Conservation (phyloP, 2,329 filamentous ascomycete species). For the Helminthosporium solani region DNA sequence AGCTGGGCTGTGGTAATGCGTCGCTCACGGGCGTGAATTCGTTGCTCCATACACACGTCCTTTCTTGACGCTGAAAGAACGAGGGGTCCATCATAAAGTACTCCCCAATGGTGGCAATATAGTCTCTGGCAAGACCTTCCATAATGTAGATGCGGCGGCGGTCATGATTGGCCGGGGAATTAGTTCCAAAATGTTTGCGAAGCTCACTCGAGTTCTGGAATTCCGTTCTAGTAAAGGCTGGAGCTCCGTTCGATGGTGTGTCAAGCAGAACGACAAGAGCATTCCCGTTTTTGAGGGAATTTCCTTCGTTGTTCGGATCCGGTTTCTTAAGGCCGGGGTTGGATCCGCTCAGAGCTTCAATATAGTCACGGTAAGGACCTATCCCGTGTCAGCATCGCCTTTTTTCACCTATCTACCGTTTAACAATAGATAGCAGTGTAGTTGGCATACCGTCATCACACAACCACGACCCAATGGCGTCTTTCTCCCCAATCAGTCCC, state of each 20-base stretch:
- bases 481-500: not conserved
- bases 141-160: conserved; percentile 34
- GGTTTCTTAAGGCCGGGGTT: conserved; percentile 32
- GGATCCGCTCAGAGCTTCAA: conserved; percentile 27
- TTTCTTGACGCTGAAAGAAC: conserved; percentile 36
- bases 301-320: conserved; percentile 31
- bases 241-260: conserved; percentile 8
- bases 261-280: conserved; percentile 32
- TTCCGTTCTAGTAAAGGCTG: conserved; percentile 16
- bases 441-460: conserved; percentile 25
- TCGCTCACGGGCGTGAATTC: conserved; percentile 39
- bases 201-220: conserved; percentile 21
- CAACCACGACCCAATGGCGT: conserved; percentile 26
- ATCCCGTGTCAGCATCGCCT: not conserved
- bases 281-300: conserved; percentile 18
- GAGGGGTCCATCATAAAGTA: conserved; percentile 39
- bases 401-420: not conserved
- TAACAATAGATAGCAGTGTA: not conserved
- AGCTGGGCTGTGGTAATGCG: conserved; percentile 32
- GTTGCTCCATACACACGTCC: conserved; percentile 39
- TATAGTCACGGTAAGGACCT: conserved; percentile 34
- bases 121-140: conserved; percentile 36
- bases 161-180: conserved; percentile 9
- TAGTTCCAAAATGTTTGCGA: conserved; percentile 15
- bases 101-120: conserved; percentile 27